Conservation (phyloP, 495 filamentous ascomycete genomes). For the Xylaria grammica region DNA sequence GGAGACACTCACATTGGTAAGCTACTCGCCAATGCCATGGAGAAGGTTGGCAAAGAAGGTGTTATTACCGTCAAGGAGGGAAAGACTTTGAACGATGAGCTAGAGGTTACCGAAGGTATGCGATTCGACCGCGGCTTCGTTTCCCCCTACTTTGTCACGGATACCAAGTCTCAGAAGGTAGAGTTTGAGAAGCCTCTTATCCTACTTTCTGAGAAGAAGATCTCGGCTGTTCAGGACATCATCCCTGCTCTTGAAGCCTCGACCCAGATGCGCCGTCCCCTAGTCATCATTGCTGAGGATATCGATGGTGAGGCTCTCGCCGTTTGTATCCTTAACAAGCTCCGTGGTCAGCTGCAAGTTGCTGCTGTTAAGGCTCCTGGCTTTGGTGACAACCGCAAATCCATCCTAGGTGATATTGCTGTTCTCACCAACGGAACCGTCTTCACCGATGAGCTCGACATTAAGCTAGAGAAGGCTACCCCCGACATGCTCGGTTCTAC, state of each 20-base stretch:
- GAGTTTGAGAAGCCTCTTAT: conserved; percentile 99
- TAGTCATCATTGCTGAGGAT: conserved; percentile 98
- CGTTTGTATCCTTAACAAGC: conserved; percentile 99
- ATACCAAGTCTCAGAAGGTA: conserved; percentile 96
- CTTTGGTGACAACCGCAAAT: conserved; percentile 99
- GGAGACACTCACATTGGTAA: conserved; percentile 94
- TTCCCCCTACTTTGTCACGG: conserved; percentile 99
- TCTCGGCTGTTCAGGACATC: conserved; percentile 97
- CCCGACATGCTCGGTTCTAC: conserved; percentile 95
- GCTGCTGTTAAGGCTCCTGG: conserved; percentile 98
- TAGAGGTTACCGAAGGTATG: conserved; percentile 99
- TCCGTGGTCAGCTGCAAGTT: conserved; percentile 98
- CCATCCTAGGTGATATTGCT: conserved; percentile 93
- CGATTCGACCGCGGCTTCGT: conserved; percentile 98
- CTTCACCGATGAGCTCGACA: conserved; percentile 96
- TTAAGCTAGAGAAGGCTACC: conserved; percentile 98
- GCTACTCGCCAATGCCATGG: conserved; percentile 97
- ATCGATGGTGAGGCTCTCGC: conserved; percentile 98
- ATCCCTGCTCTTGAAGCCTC: conserved; percentile 97
- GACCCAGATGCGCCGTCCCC: conserved; percentile 90
- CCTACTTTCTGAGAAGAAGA: conserved; percentile 99
- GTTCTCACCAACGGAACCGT: conserved; percentile 96
- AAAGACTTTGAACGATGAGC: conserved; percentile 97
- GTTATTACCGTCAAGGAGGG: conserved; percentile 99
- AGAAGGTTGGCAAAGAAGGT: conserved; percentile 99